These are phyloP conservation scores for Dendrobium huoshanense DNA, from an alignment of 106 monocot species.

Conservation along the genomic window DNA sequence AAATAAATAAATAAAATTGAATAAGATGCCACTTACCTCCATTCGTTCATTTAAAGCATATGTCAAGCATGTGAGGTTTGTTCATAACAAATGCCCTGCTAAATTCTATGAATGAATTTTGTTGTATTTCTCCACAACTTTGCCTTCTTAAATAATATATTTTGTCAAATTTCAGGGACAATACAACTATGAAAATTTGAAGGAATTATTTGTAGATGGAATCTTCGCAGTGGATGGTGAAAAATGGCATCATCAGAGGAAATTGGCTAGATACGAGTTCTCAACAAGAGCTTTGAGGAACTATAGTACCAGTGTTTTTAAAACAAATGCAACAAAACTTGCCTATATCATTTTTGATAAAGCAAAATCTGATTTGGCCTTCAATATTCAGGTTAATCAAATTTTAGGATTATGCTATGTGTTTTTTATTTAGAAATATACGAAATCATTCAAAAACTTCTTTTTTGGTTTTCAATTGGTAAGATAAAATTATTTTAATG, in stretches of 20 bases:
- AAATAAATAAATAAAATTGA: too few species aligned
- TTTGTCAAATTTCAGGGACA: background rate
- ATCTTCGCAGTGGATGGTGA: conserved; percentile 15
- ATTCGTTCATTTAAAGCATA: too few species aligned
- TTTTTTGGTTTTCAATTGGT: background rate
- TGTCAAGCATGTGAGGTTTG: too few species aligned
- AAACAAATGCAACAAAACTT: conserved; percentile 20
- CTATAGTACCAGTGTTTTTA: conserved; percentile 11
- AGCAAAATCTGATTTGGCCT: background rate
- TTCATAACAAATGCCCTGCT: too few species aligned
- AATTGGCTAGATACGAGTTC: conserved; percentile 18
- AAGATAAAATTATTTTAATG: background rate
- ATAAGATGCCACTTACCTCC: too few species aligned
- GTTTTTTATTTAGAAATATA: background rate
- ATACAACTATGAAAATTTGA: background rate
- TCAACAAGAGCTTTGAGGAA: conserved; percentile 7
- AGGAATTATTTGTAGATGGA: conserved; percentile 8
- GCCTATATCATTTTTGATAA: background rate
- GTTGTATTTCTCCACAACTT: too few species aligned
- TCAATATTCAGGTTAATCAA: background rate
- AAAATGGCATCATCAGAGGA: conserved; percentile 18
- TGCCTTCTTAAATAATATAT: too few species aligned
- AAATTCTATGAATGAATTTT: too few species aligned
- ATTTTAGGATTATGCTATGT: conserved; percentile 5
- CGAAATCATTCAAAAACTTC: background rate